Percentiles rank a stretch among this genome's conserved stretches.
Evolutionary conservation across 441 rosid genomes (phyloP).

Genomic region (Adansonia gregorii): DNA sequence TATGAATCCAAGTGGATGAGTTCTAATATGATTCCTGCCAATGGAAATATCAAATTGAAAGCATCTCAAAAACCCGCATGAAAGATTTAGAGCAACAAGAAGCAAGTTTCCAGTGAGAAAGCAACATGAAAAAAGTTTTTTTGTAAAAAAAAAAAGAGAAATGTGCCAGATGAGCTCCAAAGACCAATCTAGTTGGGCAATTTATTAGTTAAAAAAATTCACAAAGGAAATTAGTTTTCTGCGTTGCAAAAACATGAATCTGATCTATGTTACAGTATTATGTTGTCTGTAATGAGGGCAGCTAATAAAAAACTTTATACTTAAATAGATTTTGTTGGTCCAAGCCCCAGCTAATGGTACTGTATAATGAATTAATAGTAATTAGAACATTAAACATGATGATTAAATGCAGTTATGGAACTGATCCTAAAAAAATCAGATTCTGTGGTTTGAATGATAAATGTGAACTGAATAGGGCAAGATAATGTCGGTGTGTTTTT

Average conservation of each 20-base stretch:
- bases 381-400: background rate
- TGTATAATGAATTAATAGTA: background rate
- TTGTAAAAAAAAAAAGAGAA: too few relatives aligned
- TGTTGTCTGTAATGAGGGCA: background rate
- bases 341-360: background rate
- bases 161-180: too few relatives aligned
- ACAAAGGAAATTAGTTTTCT: background rate
- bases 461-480: background rate
- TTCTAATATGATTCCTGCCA: background rate
- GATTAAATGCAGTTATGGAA: constrained; percentile 16
- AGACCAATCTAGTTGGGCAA: background rate
- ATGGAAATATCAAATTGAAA: background rate
- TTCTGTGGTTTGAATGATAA: background rate
- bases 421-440: background rate
- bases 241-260: background rate
- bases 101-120: constrained; percentile 5
- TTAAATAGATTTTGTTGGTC: background rate
- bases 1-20: background rate
- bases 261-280: too few relatives aligned
- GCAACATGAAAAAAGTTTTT: constrained; percentile 23
- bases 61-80: constrained; percentile 16
- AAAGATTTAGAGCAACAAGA: constrained; percentile 32
- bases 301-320: background rate
- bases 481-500: background rate
- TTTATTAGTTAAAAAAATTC: background rate